Conservation (phyloP, 345 rosid species). For the Bruguiera parviflora region DNA sequence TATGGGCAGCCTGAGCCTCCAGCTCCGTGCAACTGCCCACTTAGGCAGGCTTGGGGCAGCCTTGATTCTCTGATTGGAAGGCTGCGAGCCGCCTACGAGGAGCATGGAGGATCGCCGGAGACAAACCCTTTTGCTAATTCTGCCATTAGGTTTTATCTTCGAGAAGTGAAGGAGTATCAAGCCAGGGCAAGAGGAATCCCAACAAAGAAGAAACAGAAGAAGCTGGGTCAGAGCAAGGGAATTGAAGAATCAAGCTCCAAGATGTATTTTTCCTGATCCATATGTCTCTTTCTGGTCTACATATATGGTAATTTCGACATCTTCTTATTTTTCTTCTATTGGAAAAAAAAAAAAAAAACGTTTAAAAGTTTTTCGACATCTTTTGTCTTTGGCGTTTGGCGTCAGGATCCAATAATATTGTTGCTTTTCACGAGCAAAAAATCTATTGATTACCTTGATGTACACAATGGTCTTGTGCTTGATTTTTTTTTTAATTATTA, state of each 20-base stretch:
- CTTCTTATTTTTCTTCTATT: neutral
- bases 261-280: slow-evolving; percentile 39
- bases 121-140: slow-evolving; percentile 78
- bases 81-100: slow-evolving; percentile 86
- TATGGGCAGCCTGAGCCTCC: slow-evolving; percentile 91
- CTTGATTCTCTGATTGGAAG: slow-evolving; percentile 88
- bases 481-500: too few relatives aligned
- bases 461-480: too few relatives aligned
- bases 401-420: too few relatives aligned
- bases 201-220: slow-evolving; percentile 77
- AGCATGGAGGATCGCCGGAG: slow-evolving; percentile 76
- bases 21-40: slow-evolving; percentile 83
- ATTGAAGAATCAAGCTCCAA: slow-evolving; percentile 42
- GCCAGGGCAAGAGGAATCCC: slow-evolving; percentile 88
- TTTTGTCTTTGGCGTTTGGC: too few relatives aligned
- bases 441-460: too few relatives aligned
- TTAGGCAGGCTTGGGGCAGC: slow-evolving; percentile 89
- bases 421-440: too few relatives aligned
- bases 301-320: slow-evolving; percentile 12
- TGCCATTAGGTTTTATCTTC: slow-evolving; percentile 62
- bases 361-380: too few relatives aligned
- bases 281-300: neutral
- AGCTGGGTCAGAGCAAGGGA: slow-evolving; percentile 32
- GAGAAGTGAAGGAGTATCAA: slow-evolving; percentile 79
- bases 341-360: too few relatives aligned